Percentiles rank a stretch among this genome's conserved stretches.
These are phyloP conservation scores for Backusella liffmaniae DNA, from an alignment of 192 early-diverging fungal genomes.

Conservation along the genomic window DNA sequence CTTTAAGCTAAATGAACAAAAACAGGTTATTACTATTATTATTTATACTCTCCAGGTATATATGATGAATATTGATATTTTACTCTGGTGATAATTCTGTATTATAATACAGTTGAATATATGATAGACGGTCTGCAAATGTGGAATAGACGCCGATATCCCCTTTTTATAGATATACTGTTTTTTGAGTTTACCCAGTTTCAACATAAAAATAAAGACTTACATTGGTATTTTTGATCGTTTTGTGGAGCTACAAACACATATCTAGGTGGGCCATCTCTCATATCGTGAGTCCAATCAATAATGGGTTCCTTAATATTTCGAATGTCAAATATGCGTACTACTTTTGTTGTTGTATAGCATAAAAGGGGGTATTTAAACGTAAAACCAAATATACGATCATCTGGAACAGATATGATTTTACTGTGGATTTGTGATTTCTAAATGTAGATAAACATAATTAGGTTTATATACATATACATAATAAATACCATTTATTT, in stretches of 20 bases:
- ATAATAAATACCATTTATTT: neutral
- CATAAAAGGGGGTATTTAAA: neutral
- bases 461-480: neutral
- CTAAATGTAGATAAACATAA: neutral
- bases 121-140: neutral
- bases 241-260: neutral
- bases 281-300: neutral
- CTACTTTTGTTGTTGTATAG: neutral
- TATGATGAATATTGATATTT: neutral
- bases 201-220: neutral
- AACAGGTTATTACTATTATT: no score
- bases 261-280: neutral
- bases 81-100: neutral
- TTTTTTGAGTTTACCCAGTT: neutral
- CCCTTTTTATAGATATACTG: neutral
- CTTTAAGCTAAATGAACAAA: neutral
- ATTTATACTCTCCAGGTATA: neutral
- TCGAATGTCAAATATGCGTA: neutral
- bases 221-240: neutral
- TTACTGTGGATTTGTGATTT: neutral
- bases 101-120: neutral
- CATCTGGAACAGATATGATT: neutral
- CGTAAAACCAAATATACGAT: neutral
- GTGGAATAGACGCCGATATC: neutral
- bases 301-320: neutral